Evolutionary conservation across 2,329 filamentous ascomycete species (phyloP).

Genomic region (Paraconiothyrium sp.): DNA sequence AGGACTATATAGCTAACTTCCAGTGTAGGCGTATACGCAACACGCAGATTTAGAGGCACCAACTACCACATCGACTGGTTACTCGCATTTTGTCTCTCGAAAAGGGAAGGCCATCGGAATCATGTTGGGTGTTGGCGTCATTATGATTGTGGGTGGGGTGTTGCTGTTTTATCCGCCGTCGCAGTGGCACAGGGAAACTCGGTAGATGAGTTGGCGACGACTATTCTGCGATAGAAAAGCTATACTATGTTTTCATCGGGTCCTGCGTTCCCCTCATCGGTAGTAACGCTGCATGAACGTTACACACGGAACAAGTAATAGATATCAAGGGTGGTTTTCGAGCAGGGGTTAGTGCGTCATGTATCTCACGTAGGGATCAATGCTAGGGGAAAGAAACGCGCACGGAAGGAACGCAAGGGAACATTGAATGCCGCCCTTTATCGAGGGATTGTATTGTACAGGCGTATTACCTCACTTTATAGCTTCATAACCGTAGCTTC

Average conservation of each 20-base stretch:
- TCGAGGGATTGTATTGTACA: neutral
- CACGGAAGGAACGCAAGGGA: neutral
- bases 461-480: neutral
- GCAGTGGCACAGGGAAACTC: neutral
- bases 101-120: neutral
- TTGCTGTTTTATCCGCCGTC: neutral
- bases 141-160: neutral
- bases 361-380: neutral
- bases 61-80: neutral
- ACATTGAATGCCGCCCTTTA: neutral
- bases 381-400: neutral
- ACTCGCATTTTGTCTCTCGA: neutral
- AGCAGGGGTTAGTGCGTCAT: too few relatives aligned
- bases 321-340: too few relatives aligned
- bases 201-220: neutral
- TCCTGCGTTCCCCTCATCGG: too few relatives aligned
- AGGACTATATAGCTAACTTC: neutral
- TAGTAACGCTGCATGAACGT: too few relatives aligned
- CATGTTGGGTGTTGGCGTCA: neutral
- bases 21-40: neutral
- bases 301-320: too few relatives aligned
- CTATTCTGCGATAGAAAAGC: too few relatives aligned
- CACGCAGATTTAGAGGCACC: neutral
- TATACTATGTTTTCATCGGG: too few relatives aligned
- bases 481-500: neutral